Percentiles rank a stretch among this genome's conserved stretches.
phyloP scores from a whole-genome alignment of 306 rosid species.

The Begonia masoniana region DNA sequence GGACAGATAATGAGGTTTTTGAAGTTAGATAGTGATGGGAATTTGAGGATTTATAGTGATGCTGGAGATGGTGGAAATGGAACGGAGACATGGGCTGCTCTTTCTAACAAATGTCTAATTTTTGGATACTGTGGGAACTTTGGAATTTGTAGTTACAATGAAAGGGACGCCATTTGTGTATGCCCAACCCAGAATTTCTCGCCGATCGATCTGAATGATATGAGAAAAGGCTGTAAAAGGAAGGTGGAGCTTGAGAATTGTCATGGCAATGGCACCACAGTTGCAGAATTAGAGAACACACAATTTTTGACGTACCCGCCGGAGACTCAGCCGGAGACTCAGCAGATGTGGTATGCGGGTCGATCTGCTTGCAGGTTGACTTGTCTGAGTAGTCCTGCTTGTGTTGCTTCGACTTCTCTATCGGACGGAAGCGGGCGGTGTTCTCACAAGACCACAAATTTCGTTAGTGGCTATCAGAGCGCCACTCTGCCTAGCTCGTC shows the following conservation, averaged over 20 bases:
- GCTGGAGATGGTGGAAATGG: constrained; percentile 22
- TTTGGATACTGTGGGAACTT: constrained; percentile 59
- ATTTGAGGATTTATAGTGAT: constrained; percentile 47
- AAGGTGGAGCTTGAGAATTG: constrained; percentile 29
- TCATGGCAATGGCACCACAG: constrained; percentile 24
- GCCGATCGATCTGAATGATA: constrained; percentile 37
- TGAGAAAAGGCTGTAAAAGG: constrained; percentile 50
- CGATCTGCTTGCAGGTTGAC: constrained; percentile 42
- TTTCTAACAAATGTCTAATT: constrained; percentile 48
- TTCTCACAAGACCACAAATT: constrained; percentile 28
- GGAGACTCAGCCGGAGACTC: too few species aligned
- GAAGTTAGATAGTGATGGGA: constrained; percentile 57
- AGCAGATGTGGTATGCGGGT: constrained; percentile 28
- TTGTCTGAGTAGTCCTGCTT: constrained; percentile 38
- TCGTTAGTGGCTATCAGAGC: constrained; percentile 36
- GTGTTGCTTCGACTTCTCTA: constrained; percentile 48
- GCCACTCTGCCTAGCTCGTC: constrained; percentile 48
- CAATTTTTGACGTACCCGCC: constrained; percentile 43
- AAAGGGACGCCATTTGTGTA: constrained; percentile 32
- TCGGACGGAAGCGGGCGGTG: constrained; percentile 58
- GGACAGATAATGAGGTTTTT: constrained; percentile 31
- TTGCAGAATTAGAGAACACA: constrained; percentile 35
- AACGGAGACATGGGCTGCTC: constrained; percentile 47
- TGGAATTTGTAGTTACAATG: constrained; percentile 56
- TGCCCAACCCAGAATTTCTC: constrained; percentile 64